These are phyloP conservation scores for Scortechinia acanthostroma DNA, from an alignment of 2,329 filamentous ascomycete genomes.

Conservation along the genomic window DNA sequence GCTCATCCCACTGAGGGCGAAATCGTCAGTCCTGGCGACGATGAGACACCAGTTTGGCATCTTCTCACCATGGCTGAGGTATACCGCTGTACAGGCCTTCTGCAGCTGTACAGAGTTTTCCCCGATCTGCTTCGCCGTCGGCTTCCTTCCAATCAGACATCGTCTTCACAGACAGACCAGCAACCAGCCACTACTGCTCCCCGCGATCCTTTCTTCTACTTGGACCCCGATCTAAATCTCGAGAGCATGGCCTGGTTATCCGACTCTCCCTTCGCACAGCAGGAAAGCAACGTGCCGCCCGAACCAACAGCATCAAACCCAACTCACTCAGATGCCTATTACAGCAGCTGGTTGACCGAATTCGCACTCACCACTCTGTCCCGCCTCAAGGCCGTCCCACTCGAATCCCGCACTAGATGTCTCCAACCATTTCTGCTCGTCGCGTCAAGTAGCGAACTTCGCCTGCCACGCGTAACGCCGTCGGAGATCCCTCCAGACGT, in stretches of 20 bases:
- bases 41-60: constrained; percentile 12
- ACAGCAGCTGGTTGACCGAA: constrained; percentile 28
- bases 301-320: constrained; percentile 7
- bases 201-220: too few species aligned
- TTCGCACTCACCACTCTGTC: constrained; percentile 33
- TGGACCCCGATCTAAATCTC: neutral
- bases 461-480: constrained; percentile 17
- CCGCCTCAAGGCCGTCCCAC: constrained; percentile 28
- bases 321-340: constrained; percentile 6
- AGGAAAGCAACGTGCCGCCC: neutral
- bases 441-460: constrained; percentile 30
- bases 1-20: neutral
- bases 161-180: neutral
- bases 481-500: too few species aligned
- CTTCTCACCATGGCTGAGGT: constrained; percentile 14
- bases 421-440: constrained; percentile 34
- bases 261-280: neutral
- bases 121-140: constrained; percentile 24
- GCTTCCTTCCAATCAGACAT: neutral
- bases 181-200: too few species aligned
- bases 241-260: neutral
- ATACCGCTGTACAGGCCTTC: constrained; percentile 14
- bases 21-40: constrained; percentile 11
- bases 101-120: constrained; percentile 21
- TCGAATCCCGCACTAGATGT: constrained; percentile 31